Evolutionary conservation across 164 flowering plant genomes (phyloP).

Genomic region (Umbellularia californica): DNA sequence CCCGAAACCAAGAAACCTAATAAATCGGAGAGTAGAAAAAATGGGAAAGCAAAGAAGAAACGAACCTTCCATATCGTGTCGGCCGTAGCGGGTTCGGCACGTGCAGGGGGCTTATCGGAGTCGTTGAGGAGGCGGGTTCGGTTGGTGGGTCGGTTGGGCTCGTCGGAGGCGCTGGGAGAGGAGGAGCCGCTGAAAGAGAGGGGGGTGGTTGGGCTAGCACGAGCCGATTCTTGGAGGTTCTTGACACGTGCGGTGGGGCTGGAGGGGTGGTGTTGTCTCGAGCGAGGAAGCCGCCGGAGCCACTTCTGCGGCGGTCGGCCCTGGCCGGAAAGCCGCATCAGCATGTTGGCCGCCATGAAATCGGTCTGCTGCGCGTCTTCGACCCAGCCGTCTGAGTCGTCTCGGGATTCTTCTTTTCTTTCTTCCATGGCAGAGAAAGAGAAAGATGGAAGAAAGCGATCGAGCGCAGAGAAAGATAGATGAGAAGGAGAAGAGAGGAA

Average conservation of each 20-base stretch:
- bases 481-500: not conserved
- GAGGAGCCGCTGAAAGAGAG: slow-evolving; percentile 56
- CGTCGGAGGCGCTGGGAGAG: slow-evolving; percentile 27
- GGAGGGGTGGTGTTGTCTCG: slow-evolving; percentile 16
- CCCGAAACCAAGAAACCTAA: not conserved
- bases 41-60: not conserved
- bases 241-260: not conserved
- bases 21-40: not conserved
- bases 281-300: slow-evolving; percentile 45
- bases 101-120: not conserved
- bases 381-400: slow-evolving; percentile 33
- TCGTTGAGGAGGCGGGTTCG: not conserved
- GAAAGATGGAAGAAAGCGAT: no score
- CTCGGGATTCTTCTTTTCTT: not conserved
- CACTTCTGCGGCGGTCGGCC: slow-evolving; percentile 26
- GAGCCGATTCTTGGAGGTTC: slow-evolving; percentile 13
- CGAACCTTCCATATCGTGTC: slow-evolving; percentile 14
- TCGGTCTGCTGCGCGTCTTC: slow-evolving; percentile 32
- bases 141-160: slow-evolving; percentile 11
- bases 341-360: slow-evolving; percentile 25
- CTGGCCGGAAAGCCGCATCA: slow-evolving; percentile 21
- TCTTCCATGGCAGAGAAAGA: not conserved
- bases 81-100: not conserved
- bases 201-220: slow-evolving; percentile 60
- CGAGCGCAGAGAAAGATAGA: not conserved